Conservation (phyloP, 768 basidiomycete genomes). For the Tulasnella sp. region DNA sequence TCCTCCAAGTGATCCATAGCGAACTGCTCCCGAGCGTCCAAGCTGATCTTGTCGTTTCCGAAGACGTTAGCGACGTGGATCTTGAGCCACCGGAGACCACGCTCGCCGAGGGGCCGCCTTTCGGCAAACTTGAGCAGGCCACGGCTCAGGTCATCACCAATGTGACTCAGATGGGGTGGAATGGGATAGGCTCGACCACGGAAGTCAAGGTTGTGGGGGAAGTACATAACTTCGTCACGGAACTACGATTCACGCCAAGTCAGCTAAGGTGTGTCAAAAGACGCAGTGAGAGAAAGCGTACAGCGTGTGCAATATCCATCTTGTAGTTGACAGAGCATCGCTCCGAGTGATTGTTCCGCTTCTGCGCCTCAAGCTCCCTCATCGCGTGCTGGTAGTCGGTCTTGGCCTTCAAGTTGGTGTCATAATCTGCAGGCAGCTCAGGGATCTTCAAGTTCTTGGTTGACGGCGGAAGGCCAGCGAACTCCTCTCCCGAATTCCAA, state of each 20-base stretch:
- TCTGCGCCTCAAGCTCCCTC: slow-evolving; percentile 58
- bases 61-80: slow-evolving; percentile 93
- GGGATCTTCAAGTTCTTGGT: slow-evolving; percentile 69
- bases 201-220: slow-evolving; percentile 97
- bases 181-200: slow-evolving; percentile 96
- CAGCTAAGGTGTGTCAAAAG: background rate
- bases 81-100: slow-evolving; percentile 91
- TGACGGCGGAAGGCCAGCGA: slow-evolving; percentile 84
- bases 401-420: slow-evolving; percentile 59
- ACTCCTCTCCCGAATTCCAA: slow-evolving; percentile 83
- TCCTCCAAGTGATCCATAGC: slow-evolving; percentile 72
- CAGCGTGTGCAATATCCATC: slow-evolving; percentile 91
- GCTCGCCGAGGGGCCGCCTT: slow-evolving; percentile 73
- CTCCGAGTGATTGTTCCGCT: slow-evolving; percentile 85
- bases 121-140: slow-evolving; percentile 85
- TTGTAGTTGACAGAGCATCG: slow-evolving; percentile 95
- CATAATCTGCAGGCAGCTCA: slow-evolving; percentile 52
- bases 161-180: slow-evolving; percentile 92
- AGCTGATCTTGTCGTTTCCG: slow-evolving; percentile 92
- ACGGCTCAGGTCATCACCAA: slow-evolving; percentile 91
- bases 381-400: slow-evolving; percentile 60
- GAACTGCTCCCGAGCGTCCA: slow-evolving; percentile 88
- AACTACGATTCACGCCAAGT: slow-evolving; percentile 55
- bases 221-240: slow-evolving; percentile 83
- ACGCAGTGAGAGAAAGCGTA: slow-evolving; percentile 48